These are phyloP conservation scores for Kokia cookei DNA, from an alignment of 441 rosid species.

Conservation along the genomic window DNA sequence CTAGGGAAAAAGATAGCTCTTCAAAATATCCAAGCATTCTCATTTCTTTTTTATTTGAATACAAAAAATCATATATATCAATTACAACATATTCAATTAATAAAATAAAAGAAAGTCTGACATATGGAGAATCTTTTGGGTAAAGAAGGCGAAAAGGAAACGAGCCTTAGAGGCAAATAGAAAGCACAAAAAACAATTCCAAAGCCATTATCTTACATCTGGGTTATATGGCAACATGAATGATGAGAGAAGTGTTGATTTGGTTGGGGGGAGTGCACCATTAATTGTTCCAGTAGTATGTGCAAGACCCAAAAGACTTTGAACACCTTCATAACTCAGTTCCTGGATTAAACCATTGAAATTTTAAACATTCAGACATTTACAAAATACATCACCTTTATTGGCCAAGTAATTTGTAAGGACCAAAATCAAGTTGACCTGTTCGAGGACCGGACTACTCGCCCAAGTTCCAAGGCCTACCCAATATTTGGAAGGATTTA, in stretches of 20 bases:
- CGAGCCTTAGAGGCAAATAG: neutral
- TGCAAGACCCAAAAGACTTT: slow-evolving; percentile 48
- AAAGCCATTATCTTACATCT: slow-evolving; percentile 36
- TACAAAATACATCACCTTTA: neutral
- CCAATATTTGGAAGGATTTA: too few relatives aligned
- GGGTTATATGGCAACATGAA: slow-evolving; percentile 56
- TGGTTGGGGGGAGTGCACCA: slow-evolving; percentile 58
- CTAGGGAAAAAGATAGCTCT: neutral
- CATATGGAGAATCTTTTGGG: neutral
- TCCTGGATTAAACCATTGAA: slow-evolving; percentile 30
- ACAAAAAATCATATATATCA: neutral
- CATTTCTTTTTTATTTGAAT: neutral
- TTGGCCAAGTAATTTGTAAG: neutral
- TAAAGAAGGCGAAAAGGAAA: neutral
- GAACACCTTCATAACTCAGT: slow-evolving; percentile 47
- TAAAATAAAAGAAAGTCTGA: neutral
- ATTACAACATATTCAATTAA: neutral
- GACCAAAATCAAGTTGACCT: too few relatives aligned
- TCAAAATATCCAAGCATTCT: neutral
- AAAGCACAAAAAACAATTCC: slow-evolving; percentile 7
- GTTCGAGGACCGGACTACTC: too few relatives aligned
- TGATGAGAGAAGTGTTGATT: slow-evolving; percentile 52
- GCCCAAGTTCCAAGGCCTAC: too few relatives aligned
- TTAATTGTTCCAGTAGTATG: slow-evolving; percentile 57
- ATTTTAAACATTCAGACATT: neutral